Conservation (phyloP, 2,329 filamentous ascomycete genomes). For the Diaporthe ilicicola region DNA sequence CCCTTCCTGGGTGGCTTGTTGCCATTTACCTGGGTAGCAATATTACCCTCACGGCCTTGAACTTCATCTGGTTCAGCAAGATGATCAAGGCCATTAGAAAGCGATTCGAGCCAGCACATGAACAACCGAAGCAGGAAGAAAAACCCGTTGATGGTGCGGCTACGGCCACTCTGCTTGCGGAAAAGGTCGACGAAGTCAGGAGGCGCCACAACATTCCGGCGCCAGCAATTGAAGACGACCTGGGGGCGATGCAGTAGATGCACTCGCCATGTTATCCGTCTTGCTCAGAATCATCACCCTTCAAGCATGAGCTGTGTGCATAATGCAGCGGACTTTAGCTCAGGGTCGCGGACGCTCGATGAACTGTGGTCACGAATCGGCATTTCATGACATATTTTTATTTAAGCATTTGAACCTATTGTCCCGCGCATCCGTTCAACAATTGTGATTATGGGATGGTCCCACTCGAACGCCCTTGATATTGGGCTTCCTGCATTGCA, state of each 20-base stretch:
- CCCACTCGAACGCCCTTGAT: not conserved
- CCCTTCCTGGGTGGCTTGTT: conserved; percentile 75
- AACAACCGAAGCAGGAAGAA: conserved; percentile 39
- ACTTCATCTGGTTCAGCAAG: conserved; percentile 87
- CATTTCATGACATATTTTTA: not conserved
- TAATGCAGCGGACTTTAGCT: not conserved
- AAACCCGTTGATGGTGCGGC: conserved; percentile 28
- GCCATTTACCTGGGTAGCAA: conserved; percentile 75
- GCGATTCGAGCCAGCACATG: conserved; percentile 68
- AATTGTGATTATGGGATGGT: not conserved
- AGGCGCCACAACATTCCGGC: conserved; percentile 34
- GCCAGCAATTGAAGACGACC: conserved; percentile 33
- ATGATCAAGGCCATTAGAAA: conserved; percentile 84
- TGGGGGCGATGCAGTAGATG: conserved; percentile 36
- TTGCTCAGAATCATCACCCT: not conserved
- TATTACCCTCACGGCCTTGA: conserved; percentile 76
- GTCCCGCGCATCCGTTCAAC: not conserved
- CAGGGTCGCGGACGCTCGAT: not conserved
- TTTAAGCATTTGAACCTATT: not conserved
- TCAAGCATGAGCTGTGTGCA: not conserved
- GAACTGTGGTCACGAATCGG: not conserved
- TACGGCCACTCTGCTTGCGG: conserved; percentile 22
- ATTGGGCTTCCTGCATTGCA: conserved; percentile 16
- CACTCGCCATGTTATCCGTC: not conserved
- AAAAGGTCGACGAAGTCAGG: conserved; percentile 34